Evolutionary conservation across 139 green algal species (phyloP), one percentile per base, ranked within the genome.

Genomic region (Coelastrella sp.): DNA sequence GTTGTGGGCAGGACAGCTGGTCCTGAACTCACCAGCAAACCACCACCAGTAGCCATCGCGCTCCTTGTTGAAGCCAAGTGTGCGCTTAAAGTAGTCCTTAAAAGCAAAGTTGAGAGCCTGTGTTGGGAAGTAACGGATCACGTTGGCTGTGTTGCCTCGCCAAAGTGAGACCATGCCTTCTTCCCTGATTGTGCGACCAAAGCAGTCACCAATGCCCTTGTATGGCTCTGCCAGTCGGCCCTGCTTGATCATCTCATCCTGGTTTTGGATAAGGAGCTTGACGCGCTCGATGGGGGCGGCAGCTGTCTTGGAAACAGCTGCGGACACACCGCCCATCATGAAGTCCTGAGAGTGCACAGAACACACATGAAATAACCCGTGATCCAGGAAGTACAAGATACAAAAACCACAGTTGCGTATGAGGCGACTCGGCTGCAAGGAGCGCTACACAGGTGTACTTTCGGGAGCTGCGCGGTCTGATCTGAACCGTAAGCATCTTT

Each of bases 51-150:
- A 99, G 93, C 98, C 97, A 70, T 97, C 96, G 87, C 96, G 96
- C 88, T 97, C 95, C 93, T 96, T 98, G 94, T 99, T 99, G 85
- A 94, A 96, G 88, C 96, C 96, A 93, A 99, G 99, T 89, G 99
- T 89, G 88, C 91, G 95, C 97, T 99, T 99, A 96, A 99, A 99
- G 85, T 98, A 99, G 95, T 99, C 98, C 97, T 99, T 99, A 96
- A 99, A 99, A 49, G 98, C 98, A 93, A 99, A 99, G 97, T 99
- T 99, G 92, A 99, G 98, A 24, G 98, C 98, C 93, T 97, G 95
- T 35, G 84, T 88, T 58, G 84, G 84, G 68, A 88, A 88, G 68
- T 88, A 88, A 56, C 97, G 94, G 66, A 99, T 95, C 22, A 99
- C 96, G 91, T 99, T 99, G 87, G 97, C 97, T 86, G 96, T 94